phyloP scores from a whole-genome alignment of 495 filamentous ascomycete species.

The Penicillium steckii region DNA sequence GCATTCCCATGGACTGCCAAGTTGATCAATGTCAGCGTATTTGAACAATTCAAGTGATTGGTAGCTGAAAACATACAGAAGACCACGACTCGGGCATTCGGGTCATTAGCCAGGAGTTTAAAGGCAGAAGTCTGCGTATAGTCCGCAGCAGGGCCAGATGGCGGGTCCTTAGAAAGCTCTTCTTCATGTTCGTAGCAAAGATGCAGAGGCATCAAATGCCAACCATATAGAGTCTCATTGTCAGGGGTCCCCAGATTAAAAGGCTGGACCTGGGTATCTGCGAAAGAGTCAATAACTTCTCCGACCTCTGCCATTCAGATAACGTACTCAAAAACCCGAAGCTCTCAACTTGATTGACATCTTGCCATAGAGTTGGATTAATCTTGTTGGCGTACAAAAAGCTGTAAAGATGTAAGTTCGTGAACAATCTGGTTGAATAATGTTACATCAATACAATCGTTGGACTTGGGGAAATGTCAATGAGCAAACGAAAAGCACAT shows the following conservation, averaged over 20 bases:
- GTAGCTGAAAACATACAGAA: conserved; percentile 54
- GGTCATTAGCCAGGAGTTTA: conserved; percentile 53
- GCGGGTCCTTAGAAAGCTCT: conserved; percentile 42
- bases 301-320: not conserved
- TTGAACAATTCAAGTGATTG: not conserved
- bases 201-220: conserved; percentile 60
- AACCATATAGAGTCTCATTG: conserved; percentile 57
- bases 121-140: conserved; percentile 47
- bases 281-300: conserved; percentile 8
- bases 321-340: conserved; percentile 80
- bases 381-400: conserved; percentile 76
- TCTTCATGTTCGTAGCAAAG: conserved; percentile 51
- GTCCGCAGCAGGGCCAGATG: conserved; percentile 39
- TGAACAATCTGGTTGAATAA: not conserved
- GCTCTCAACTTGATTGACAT: conserved; percentile 68
- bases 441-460: conserved; percentile 41
- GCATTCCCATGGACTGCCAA: conserved; percentile 48
- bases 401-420: conserved; percentile 38
- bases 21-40: not conserved
- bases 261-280: conserved; percentile 59
- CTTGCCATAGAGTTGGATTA: conserved; percentile 64
- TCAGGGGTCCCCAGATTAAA: conserved; percentile 57
- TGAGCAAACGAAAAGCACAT: conserved; percentile 46
- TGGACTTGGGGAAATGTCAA: conserved; percentile 52
- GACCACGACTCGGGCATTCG: conserved; percentile 55